phyloP scores from a whole-genome alignment of 345 rosid genomes.

The Sonneratia caseolaris region DNA sequence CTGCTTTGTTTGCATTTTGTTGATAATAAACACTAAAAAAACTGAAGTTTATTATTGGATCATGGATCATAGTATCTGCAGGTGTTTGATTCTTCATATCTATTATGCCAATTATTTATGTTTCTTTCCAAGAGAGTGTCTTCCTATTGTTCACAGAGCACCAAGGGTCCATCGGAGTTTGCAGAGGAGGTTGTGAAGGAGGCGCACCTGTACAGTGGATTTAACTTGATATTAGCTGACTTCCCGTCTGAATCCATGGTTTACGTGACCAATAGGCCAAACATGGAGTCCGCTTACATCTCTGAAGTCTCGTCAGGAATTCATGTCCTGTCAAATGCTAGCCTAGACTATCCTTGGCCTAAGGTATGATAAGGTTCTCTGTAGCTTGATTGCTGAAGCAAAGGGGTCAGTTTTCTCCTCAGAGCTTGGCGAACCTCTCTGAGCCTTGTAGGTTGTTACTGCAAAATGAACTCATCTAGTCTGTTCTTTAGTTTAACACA shows the following conservation, averaged over 20 bases:
- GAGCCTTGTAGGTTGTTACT: background rate
- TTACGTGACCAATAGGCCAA: slow-evolving; percentile 62
- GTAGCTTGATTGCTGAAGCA: background rate
- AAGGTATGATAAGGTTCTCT: slow-evolving; percentile 30
- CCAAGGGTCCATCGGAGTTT: slow-evolving; percentile 44
- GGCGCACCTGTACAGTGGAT: slow-evolving; percentile 45
- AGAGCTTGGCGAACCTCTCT: background rate
- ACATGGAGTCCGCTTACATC: slow-evolving; percentile 16
- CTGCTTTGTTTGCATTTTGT: background rate
- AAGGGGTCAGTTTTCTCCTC: background rate
- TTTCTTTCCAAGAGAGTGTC: background rate
- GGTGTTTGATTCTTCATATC: background rate
- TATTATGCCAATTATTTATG: background rate
- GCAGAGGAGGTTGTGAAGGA: slow-evolving; percentile 45
- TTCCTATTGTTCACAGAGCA: slow-evolving; percentile 29
- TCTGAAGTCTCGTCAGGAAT: slow-evolving; percentile 60
- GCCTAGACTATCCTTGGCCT: slow-evolving; percentile 78
- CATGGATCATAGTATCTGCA: background rate
- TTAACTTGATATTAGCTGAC: slow-evolving; percentile 57
- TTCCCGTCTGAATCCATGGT: slow-evolving; percentile 45
- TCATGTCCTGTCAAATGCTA: slow-evolving; percentile 65
- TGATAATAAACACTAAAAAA: too few relatives aligned
- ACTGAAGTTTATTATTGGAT: too few relatives aligned
- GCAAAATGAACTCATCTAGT: background rate
- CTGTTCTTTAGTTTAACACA: background rate